Evolutionary conservation across 1,139 yeast species (phyloP), one percentile per base, ranked within the genome.

Genomic region (Pneumocystis wakefieldiae): DNA sequence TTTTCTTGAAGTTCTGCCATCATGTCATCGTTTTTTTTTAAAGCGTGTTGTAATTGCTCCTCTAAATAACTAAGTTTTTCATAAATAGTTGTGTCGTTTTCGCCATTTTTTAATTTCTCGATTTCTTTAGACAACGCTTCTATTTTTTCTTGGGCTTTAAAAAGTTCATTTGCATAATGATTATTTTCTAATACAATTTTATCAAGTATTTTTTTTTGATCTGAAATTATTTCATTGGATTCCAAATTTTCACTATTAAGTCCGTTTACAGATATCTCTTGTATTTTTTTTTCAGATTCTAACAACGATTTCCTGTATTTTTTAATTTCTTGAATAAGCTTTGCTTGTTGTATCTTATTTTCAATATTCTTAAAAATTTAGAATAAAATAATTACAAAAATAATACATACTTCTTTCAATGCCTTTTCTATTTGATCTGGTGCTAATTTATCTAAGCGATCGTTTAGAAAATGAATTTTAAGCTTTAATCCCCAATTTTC

Each of bases 401-500:
- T 5, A 62, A 7, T 7, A 17, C 37, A 7, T 38, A 65, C 67
- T 64, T 68, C 66, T 62, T 67, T 63, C 17, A 68, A 55, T 12
- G 69, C 68, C 1, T 36, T 57, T 15, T 62, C 61, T 15, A 66
- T 60, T 32, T 65, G 67, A 38, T 68, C 70, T 4, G 70, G 70
- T 7, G 69, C 64, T n/a, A 64, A 64, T n/a, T 65, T 63, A 17
- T 65, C 62, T 62, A 68, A 57, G 29, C 65, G 67, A 41, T 68
- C 61, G 29, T 65, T 63, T 37, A 69, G 59, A 39, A 62, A 62
- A 38, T 60, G 66, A 36, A 69, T 64, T 57, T 65, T 63, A 32
- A 69, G 58, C 59, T 69, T 69, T 36, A 69, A 60, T 8, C 64
- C 66, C 60, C 66, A 68, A 62, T 69, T 69, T 58, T 69, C 71